A percentile compares a stretch with the other conserved stretches of the same genome.
Evolutionary conservation across 805 yeast genomes (phyloP).

Genomic region (Wickerhamiella parazyma): DNA sequence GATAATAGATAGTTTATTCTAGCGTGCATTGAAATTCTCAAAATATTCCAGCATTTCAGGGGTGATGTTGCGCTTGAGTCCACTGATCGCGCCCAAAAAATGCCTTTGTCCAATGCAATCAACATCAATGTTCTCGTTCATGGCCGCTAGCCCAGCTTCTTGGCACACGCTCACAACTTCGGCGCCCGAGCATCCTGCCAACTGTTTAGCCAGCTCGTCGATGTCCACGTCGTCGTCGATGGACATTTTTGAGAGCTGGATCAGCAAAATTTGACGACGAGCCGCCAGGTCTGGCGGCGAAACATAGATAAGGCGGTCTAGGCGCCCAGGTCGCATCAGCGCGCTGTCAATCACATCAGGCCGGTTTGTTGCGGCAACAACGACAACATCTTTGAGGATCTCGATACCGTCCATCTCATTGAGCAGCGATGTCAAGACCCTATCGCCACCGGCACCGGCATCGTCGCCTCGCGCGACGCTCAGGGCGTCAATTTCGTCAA

Average conservation of each 20-base stretch:
- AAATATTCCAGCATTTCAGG: slow-evolving; percentile 73
- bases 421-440: slow-evolving; percentile 78
- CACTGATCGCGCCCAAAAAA: slow-evolving; percentile 54
- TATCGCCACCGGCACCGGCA: slow-evolving; percentile 46
- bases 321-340: slow-evolving; percentile 83
- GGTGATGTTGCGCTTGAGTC: slow-evolving; percentile 68
- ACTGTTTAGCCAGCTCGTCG: slow-evolving; percentile 39
- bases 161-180: slow-evolving; percentile 86
- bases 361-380: slow-evolving; percentile 91
- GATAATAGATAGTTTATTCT: no score
- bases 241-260: slow-evolving; percentile 54
- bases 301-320: slow-evolving; percentile 87
- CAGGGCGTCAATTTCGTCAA: slow-evolving; percentile 93
- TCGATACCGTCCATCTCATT: slow-evolving; percentile 98
- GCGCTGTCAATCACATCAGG: slow-evolving; percentile 93
- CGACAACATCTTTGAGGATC: slow-evolving; percentile 81
- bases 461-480: slow-evolving; percentile 48
- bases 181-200: slow-evolving; percentile 95
- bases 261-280: slow-evolving; percentile 59
- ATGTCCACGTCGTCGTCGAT: slow-evolving; percentile 38
- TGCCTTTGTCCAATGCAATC: slow-evolving; percentile 44
- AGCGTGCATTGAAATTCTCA: slow-evolving; percentile 36
- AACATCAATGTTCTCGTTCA: slow-evolving; percentile 54
- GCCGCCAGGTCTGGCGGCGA: slow-evolving; percentile 82
- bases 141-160: slow-evolving; percentile 91